Evolutionary conservation across 345 rosid genomes (phyloP).

Genomic region (Eucalyptus cloeziana): DNA sequence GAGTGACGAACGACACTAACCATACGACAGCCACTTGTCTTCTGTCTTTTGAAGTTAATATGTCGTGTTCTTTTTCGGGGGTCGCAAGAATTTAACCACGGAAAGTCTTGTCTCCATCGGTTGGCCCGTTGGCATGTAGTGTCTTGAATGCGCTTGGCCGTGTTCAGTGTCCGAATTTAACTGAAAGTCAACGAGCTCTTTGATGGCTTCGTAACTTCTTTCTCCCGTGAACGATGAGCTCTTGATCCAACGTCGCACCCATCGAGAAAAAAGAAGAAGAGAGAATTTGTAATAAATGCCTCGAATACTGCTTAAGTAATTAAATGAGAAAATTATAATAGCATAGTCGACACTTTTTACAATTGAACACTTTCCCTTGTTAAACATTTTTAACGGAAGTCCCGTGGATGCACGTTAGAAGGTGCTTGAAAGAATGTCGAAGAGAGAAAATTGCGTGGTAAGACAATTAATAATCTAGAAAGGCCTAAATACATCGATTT

Average conservation of each 20-base stretch:
- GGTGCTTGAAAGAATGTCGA: not conserved
- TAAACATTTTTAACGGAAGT: not conserved
- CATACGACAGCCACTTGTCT: not conserved
- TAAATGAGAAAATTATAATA: not conserved
- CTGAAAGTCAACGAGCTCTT: not conserved
- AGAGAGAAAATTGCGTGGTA: not conserved
- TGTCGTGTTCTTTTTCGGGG: not conserved
- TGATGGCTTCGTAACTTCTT: not conserved
- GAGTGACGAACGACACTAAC: not conserved
- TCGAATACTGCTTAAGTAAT: not conserved
- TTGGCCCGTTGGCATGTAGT: not conserved
- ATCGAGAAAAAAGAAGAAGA: not conserved
- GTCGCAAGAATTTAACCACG: not conserved
- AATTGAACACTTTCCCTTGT: not conserved
- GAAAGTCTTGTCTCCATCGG: no score
- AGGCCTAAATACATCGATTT: not conserved
- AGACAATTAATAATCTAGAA: not conserved
- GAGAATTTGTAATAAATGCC: not conserved
- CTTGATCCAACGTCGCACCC: not conserved
- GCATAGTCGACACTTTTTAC: not conserved
- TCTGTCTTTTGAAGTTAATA: not conserved
- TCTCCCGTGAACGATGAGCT: not conserved
- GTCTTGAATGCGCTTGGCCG: not conserved
- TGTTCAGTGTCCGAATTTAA: not conserved
- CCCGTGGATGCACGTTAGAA: not conserved